Percentiles rank a stretch among this genome's conserved stretches.
Evolutionary conservation across 1,284 basidiomycete genomes (phyloP).

Genomic region (Erythrobasidium hasegawianum): DNA sequence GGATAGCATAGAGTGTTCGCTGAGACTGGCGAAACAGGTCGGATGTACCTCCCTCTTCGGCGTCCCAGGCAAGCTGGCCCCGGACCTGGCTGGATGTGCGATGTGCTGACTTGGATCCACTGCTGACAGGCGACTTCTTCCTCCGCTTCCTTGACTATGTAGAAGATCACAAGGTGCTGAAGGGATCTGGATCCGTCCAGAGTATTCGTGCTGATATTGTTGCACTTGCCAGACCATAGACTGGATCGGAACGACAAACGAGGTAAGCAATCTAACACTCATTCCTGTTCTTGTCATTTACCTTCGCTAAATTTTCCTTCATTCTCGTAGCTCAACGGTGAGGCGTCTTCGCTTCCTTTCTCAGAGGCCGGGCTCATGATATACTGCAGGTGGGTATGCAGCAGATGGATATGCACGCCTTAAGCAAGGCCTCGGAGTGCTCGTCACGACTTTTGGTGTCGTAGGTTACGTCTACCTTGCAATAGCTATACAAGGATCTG

Average conservation of each 20-base stretch:
- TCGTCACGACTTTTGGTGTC: slow-evolving; percentile 73
- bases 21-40: neutral
- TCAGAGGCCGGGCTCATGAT: neutral
- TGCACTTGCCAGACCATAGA: slow-evolving; percentile 67
- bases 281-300: too few species aligned
- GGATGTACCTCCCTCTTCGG: slow-evolving; percentile 25
- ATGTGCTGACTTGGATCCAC: neutral
- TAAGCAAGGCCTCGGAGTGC: slow-evolving; percentile 54
- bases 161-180: slow-evolving; percentile 24
- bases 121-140: slow-evolving; percentile 74
- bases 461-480: slow-evolving; percentile 54
- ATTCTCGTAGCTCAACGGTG: slow-evolving; percentile 82
- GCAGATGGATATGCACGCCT: slow-evolving; percentile 86
- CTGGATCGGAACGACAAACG: slow-evolving; percentile 77
- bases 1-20: too few species aligned
- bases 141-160: slow-evolving; percentile 63
- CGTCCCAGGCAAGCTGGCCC: slow-evolving; percentile 11
- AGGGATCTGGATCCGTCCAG: neutral
- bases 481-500: too few species aligned
- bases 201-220: neutral
- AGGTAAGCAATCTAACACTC: slow-evolving; percentile 25
- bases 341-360: slow-evolving; percentile 54
- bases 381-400: neutral
- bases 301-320: too few species aligned
- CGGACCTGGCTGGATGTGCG: neutral